These are phyloP conservation scores for Ustilago crameri DNA, from an alignment of 1,284 basidiomycete genomes.

Conservation along the genomic window DNA sequence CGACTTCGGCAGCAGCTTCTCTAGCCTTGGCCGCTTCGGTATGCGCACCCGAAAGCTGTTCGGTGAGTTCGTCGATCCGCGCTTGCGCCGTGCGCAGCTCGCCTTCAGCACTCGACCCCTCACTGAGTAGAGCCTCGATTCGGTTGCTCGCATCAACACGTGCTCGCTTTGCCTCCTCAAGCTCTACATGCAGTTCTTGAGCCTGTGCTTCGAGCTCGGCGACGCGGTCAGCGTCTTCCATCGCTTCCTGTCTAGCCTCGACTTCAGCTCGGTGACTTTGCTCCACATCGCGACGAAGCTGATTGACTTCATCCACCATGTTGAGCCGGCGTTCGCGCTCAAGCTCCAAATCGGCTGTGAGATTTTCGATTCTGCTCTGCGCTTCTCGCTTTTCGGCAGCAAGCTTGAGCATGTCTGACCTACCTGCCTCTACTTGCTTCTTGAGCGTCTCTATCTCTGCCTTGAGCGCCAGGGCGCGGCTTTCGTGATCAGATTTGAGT, in stretches of 20 bases:
- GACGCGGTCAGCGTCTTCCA: constrained; percentile 55
- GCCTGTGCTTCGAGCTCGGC: constrained; percentile 57
- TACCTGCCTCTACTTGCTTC: constrained; percentile 29
- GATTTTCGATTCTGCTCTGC: constrained; percentile 20
- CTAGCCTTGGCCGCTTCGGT: constrained; percentile 49
- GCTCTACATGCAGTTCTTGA: constrained; percentile 53
- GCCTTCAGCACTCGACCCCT: constrained; percentile 56
- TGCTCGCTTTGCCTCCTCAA: constrained; percentile 58
- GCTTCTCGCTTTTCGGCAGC: constrained; percentile 23
- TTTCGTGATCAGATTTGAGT: constrained; percentile 26
- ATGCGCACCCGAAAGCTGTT: constrained; percentile 52
- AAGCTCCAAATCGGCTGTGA: constrained; percentile 48
- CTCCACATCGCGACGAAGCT: constrained; percentile 55
- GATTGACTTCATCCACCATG: constrained; percentile 60
- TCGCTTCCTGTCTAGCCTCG: constrained; percentile 46
- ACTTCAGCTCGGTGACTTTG: constrained; percentile 47
- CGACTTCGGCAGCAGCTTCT: constrained; percentile 52
- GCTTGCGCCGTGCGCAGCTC: constrained; percentile 56
- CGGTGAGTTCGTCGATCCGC: constrained; percentile 58
- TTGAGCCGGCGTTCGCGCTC: constrained; percentile 57
- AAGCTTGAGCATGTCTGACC: constrained; percentile 18
- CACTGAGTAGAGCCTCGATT: constrained; percentile 58
- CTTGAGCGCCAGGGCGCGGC: constrained; percentile 15
- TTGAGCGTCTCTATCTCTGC: constrained; percentile 32
- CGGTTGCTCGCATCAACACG: constrained; percentile 57